Base-by-base conservation (phyloP, 805 yeast species). In the Lachancea kluyveri region DNA sequence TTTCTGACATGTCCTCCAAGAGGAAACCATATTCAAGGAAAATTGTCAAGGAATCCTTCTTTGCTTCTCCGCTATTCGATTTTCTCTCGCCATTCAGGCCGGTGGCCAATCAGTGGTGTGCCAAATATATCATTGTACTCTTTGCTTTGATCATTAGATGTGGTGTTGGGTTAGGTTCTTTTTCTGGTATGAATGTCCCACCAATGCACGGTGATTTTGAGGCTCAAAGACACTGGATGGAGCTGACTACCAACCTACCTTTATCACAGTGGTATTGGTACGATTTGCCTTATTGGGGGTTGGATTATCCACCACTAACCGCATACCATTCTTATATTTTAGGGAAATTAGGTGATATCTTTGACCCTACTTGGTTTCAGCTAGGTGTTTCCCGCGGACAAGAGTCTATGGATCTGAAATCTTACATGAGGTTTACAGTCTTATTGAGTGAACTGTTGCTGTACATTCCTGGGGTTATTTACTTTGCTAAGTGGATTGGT, bases 151-250 rank as follows among this genome's bases (percentile, higher is more conserved):
- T 90, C 8, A 68, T 87, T 3, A 68, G 95, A 41, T 70, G 84
- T 32, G 95, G 94, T 1, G 79, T 90, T 14, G 95, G 96, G 0
- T 64, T 88, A 21, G 98, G 97, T 1, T 70, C 86, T 4, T 88
- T 75, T 51, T 85, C 95, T 14, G 98, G 98, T 0, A 54, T 57
- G 39, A 60, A 60, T 6, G 62, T 67, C 2, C 76, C 82, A 6
- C 97, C 97, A 4, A 74, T 85, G 74, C 77, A 65, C 63, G 98
- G 98, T 5, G 98, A 92, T 54, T 90, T 92, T 50, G 98, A 92
- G 57, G 97, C 97, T 0, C 98, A 92, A 57, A 72, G 98, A 43
- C 98, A 90, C 57, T 92, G 98, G 98, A 70, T 92, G 73, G 98
- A 92, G 54, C 65, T 90, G 32, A 90, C 97, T 0, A 75, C 68